phyloP scores from a whole-genome alignment of 176 grass and related monocot genomes.

The Bromus sterilis region DNA sequence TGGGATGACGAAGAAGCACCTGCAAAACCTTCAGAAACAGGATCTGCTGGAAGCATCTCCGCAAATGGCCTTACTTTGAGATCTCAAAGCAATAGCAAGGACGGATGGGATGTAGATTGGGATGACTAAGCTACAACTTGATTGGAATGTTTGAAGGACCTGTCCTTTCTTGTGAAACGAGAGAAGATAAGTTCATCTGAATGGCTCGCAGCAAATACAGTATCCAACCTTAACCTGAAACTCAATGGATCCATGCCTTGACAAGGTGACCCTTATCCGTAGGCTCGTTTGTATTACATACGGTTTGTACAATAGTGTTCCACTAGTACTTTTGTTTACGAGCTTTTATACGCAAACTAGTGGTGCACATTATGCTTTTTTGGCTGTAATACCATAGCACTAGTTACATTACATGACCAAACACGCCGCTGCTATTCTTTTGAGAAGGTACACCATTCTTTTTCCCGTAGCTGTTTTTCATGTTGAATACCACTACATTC shows the following conservation, averaged over 20 bases:
- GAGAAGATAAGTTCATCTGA: neutral
- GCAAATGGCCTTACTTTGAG: conserved; percentile 60
- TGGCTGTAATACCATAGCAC: conserved; percentile 12
- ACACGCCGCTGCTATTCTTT: conserved; percentile 5
- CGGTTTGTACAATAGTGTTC: conserved; percentile 31
- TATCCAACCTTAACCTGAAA: neutral
- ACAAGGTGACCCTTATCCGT: conserved; percentile 1
- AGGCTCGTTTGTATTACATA: neutral
- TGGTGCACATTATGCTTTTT: conserved; percentile 6
- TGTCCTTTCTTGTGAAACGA: neutral
- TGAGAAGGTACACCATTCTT: neutral
- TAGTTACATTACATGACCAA: neutral
- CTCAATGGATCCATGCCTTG: neutral
- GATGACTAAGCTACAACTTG: conserved; percentile 53
- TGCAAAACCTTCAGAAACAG: conserved; percentile 35
- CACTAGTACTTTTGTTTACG: neutral
- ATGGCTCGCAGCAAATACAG: neutral
- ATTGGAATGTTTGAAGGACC: neutral
- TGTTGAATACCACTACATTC: neutral
- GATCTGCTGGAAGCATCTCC: conserved; percentile 28
- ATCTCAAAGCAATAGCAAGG: conserved; percentile 49
- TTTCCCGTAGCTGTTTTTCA: neutral
- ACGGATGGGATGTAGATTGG: conserved; percentile 93
- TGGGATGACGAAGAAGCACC: conserved; percentile 90
- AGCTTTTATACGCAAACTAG: conserved; percentile 22